A percentile compares a stretch with the other conserved stretches of the same genome.
Conservation (phyloP, 2,329 filamentous ascomycete genomes). For the Epichloe gansuensis region DNA sequence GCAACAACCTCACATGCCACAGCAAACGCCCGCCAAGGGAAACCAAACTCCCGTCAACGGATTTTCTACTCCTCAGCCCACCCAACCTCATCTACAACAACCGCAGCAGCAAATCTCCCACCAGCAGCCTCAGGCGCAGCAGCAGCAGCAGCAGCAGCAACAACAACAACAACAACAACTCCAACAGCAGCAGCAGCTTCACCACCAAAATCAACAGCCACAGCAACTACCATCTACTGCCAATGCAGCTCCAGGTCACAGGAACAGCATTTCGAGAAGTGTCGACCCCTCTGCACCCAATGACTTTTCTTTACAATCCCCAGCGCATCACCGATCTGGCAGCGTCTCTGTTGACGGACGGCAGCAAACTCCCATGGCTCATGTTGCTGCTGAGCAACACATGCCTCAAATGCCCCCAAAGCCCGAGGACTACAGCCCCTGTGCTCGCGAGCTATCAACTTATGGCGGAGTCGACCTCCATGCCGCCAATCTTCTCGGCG, state of each 20-base stretch:
- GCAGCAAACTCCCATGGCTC: constrained; percentile 11
- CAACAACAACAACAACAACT: neutral
- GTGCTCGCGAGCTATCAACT: constrained; percentile 39
- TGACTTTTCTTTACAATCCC: constrained; percentile 34
- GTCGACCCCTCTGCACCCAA: constrained; percentile 26
- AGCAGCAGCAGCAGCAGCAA: constrained; percentile 1
- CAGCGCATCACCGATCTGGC: constrained; percentile 27
- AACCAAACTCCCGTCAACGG: constrained; percentile 25
- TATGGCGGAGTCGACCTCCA: constrained; percentile 63
- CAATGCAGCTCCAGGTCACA: constrained; percentile 15
- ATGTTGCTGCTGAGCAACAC: constrained; percentile 15
- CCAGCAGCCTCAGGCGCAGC: constrained; percentile 3
- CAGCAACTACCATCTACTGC: constrained; percentile 23
- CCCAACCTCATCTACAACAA: constrained; percentile 8
- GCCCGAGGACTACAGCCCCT: constrained; percentile 42
- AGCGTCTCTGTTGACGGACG: constrained; percentile 26
- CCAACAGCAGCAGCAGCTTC: constrained; percentile 5
- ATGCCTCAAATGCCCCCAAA: constrained; percentile 29
- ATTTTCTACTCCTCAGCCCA: constrained; percentile 23
- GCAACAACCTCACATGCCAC: constrained; percentile 23
- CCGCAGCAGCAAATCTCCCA: constrained; percentile 6
- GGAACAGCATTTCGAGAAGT: constrained; percentile 38
- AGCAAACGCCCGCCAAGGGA: constrained; percentile 28
- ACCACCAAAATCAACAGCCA: constrained; percentile 5
- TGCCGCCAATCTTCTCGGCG: constrained; percentile 49